phyloP scores from a whole-genome alignment of 352 stramenopile species.

The Thalassiosira livingstoniorum region DNA sequence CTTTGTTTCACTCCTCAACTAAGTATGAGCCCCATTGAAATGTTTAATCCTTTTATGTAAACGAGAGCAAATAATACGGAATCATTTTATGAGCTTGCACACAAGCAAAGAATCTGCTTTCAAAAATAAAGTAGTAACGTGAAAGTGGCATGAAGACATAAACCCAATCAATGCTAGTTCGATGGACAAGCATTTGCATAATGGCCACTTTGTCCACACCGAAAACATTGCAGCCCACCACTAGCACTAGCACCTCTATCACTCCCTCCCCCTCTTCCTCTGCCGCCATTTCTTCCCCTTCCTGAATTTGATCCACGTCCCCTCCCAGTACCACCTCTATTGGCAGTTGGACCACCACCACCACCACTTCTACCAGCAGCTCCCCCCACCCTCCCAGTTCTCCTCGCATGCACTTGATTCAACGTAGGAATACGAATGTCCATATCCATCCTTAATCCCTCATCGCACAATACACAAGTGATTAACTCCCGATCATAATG shows the following conservation, averaged over 20 bases:
- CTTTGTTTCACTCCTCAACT: no score
- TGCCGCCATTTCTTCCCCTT: slow-evolving; percentile 8
- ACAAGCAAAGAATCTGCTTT: not conserved
- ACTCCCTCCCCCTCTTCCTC: slow-evolving; percentile 19
- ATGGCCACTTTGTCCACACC: slow-evolving; percentile 40
- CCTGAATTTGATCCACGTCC: slow-evolving; percentile 9
- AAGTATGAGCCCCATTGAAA: no score
- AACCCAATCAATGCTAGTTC: not conserved
- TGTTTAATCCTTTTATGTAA: not conserved
- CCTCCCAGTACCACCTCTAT: not conserved
- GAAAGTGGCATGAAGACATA: not conserved
- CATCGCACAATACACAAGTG: slow-evolving; percentile 81
- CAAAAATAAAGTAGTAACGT: not conserved
- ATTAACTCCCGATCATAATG: slow-evolving; percentile 67
- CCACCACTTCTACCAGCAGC: not conserved
- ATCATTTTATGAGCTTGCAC: not conserved
- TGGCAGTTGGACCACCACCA: slow-evolving; percentile 4
- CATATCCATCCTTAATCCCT: slow-evolving; percentile 73
- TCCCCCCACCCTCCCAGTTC: slow-evolving; percentile 7
- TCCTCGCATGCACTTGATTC: slow-evolving; percentile 67
- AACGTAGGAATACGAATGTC: slow-evolving; percentile 73
- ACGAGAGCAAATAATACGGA: not conserved
- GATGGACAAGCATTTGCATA: slow-evolving; percentile 48
- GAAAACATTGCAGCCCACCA: slow-evolving; percentile 36
- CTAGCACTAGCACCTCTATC: not conserved